phyloP scores from a whole-genome alignment of 2,329 filamentous ascomycete genomes.

The Thelonectria discophora region DNA sequence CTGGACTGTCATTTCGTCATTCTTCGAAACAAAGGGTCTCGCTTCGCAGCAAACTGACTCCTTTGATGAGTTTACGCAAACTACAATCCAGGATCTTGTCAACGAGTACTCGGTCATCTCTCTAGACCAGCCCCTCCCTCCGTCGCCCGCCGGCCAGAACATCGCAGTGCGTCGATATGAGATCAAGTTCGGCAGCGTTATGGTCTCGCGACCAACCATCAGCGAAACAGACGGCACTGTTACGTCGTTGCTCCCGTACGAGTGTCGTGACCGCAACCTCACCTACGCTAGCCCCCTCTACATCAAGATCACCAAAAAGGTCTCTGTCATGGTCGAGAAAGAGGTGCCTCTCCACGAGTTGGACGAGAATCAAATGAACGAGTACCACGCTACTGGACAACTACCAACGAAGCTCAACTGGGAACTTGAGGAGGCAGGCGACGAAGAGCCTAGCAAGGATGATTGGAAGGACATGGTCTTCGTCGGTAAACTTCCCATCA shows the following conservation, averaged over 20 bases:
- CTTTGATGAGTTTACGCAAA: constrained; percentile 95
- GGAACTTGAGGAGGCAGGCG: constrained; percentile 66
- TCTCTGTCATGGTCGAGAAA: constrained; percentile 83
- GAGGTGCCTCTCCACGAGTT: constrained; percentile 72
- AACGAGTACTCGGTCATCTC: constrained; percentile 90
- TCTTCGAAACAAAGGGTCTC: constrained; percentile 95
- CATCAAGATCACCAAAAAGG: constrained; percentile 85
- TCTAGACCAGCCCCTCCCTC: constrained; percentile 91
- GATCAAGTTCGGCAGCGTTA: constrained; percentile 90
- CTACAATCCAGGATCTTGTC: constrained; percentile 93
- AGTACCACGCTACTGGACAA: constrained; percentile 64
- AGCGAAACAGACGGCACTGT: constrained; percentile 93
- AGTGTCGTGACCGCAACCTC: constrained; percentile 92
- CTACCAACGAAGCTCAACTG: constrained; percentile 67
- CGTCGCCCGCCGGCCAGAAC: constrained; percentile 76
- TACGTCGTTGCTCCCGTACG: constrained; percentile 87
- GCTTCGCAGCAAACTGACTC: constrained; percentile 98
- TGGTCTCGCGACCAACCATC: constrained; percentile 88
- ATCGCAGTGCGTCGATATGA: constrained; percentile 92
- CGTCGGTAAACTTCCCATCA: constrained; percentile 94
- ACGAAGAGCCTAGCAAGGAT: constrained; percentile 62
- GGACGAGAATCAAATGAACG: constrained; percentile 69
- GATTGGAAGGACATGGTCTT: constrained; percentile 77
- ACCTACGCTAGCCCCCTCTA: constrained; percentile 95
- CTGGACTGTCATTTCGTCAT: constrained; percentile 96